A percentile compares a stretch with the other conserved stretches of the same genome.
Conservation (phyloP, 1,284 basidiomycete species). For the Ganoderma sinense region DNA sequence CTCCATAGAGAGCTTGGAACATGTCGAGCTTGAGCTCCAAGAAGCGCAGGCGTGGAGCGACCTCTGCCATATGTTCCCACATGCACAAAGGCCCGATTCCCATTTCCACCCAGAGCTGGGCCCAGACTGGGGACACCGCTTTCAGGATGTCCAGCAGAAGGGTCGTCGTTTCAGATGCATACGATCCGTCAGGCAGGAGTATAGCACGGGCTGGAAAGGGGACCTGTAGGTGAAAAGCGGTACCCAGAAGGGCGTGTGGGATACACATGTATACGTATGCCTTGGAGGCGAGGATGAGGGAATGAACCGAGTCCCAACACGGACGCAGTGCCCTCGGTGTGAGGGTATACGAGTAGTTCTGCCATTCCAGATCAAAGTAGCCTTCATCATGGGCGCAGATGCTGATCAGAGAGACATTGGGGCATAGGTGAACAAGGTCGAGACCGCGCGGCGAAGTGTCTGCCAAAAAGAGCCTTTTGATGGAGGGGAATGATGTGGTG, state of each 20-base stretch:
- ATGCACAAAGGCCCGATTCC: neutral
- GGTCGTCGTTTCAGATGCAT: neutral
- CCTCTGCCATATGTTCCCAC: neutral
- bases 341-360: neutral
- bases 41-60: constrained; percentile 9
- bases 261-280: neutral
- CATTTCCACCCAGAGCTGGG: neutral
- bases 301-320: neutral
- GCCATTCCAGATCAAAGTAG: neutral
- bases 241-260: neutral
- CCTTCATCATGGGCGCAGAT: neutral
- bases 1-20: too few relatives aligned
- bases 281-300: neutral
- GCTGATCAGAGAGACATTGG: neutral
- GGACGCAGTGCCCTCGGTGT: neutral
- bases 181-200: neutral
- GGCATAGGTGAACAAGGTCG: neutral
- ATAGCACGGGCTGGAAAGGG: neutral
- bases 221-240: neutral
- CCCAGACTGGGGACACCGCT: constrained; percentile 7
- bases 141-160: neutral
- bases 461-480: neutral
- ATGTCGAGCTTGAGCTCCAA: constrained; percentile 20
- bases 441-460: neutral
- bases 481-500: constrained; percentile 1